Evolutionary conservation across 441 rosid genomes (phyloP).

Genomic region (Populus hybrid): DNA sequence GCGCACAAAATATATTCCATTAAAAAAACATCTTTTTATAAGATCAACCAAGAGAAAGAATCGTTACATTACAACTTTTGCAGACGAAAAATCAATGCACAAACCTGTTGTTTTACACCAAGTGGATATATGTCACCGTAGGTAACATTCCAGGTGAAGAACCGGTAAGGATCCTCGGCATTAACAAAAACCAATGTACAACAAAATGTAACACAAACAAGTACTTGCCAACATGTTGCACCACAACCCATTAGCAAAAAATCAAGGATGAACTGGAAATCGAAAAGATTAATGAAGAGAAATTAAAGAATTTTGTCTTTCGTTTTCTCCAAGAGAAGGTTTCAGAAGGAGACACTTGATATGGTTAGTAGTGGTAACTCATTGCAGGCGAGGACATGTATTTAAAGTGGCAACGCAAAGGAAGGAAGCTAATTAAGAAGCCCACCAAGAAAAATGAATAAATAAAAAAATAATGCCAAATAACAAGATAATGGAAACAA

Average conservation of each 20-base stretch:
- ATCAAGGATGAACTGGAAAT: not conserved
- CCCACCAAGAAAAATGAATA: not conserved
- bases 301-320: not conserved
- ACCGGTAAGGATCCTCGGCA: constrained; percentile 69
- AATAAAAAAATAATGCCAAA: not conserved
- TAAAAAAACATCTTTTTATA: not conserved
- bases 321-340: not conserved
- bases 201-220: not conserved
- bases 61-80: not conserved
- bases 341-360: not conserved
- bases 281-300: not conserved
- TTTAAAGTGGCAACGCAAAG: constrained; percentile 4
- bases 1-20: not conserved
- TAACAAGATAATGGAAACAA: too few relatives aligned
- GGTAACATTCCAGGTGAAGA: constrained; percentile 77
- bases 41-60: not conserved
- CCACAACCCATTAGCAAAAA: not conserved
- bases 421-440: not conserved
- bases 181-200: not conserved
- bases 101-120: constrained; percentile 67
- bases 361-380: not conserved
- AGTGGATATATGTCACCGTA: constrained; percentile 33
- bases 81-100: not conserved
- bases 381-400: not conserved
- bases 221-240: not conserved